Conservation (phyloP, 495 filamentous ascomycete species). For the Penicillium crystallinum region DNA sequence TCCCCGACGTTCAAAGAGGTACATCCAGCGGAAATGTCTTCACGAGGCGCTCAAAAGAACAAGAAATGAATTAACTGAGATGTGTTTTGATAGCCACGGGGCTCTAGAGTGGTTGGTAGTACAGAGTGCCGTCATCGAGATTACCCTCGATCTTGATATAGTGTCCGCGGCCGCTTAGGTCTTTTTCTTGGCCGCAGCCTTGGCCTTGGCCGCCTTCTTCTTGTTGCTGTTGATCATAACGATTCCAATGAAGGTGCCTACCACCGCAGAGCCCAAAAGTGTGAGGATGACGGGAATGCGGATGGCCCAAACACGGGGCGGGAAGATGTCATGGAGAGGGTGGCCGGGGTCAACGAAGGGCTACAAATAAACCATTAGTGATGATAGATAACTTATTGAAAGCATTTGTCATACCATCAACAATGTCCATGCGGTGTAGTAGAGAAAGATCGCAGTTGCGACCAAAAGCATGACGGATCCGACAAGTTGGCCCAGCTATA, state of each 20-base stretch:
- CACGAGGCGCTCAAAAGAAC: background rate
- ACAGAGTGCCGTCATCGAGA: slow-evolving; percentile 1
- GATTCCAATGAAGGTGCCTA: slow-evolving; percentile 90
- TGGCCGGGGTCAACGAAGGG: slow-evolving; percentile 95
- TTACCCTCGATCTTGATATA: background rate
- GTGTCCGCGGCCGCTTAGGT: slow-evolving; percentile 37
- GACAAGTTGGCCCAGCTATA: slow-evolving; percentile 87
- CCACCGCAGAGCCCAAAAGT: slow-evolving; percentile 85
- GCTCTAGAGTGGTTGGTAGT: background rate
- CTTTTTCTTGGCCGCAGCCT: slow-evolving; percentile 68
- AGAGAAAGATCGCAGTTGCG: slow-evolving; percentile 92
- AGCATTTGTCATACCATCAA: slow-evolving; percentile 66
- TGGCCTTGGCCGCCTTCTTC: slow-evolving; percentile 93
- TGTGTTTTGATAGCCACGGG: slow-evolving; percentile 1
- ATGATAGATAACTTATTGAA: background rate
- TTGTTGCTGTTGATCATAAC: slow-evolving; percentile 99
- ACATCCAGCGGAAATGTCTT: background rate
- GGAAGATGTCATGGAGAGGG: slow-evolving; percentile 91
- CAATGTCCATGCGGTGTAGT: slow-evolving; percentile 97
- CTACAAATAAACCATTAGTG: slow-evolving; percentile 40
- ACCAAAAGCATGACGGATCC: slow-evolving; percentile 96
- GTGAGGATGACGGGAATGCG: slow-evolving; percentile 96
- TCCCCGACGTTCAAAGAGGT: background rate
- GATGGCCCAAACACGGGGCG: slow-evolving; percentile 96
- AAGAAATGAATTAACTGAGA: background rate